These are phyloP conservation scores for Saccharomyces hybrid DNA, from an alignment of 1,139 yeast genomes.

Conservation along the genomic window DNA sequence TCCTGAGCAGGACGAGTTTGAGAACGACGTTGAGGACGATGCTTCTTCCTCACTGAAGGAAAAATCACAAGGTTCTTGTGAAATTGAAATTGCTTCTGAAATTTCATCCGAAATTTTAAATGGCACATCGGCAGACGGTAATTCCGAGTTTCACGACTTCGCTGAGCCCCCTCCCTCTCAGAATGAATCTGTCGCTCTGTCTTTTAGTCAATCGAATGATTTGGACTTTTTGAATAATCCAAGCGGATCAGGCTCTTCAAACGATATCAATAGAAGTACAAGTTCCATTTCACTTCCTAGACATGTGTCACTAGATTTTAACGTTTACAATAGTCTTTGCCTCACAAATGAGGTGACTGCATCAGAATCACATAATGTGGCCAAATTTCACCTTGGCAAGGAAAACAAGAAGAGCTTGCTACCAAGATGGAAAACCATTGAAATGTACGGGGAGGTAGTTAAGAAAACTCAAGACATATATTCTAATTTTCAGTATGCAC, in stretches of 20 bases:
- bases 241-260: neutral
- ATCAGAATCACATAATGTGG: neutral
- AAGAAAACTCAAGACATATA: conserved; percentile 78
- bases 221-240: neutral
- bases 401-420: conserved; percentile 40
- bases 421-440: conserved; percentile 80
- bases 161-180: neutral
- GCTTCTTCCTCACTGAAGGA: neutral
- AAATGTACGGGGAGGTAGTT: conserved; percentile 77
- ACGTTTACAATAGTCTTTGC: neutral
- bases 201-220: neutral
- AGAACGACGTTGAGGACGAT: neutral
- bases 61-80: neutral
- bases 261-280: neutral
- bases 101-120: neutral
- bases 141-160: neutral
- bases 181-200: neutral
- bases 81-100: neutral
- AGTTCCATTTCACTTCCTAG: conserved; percentile 22
- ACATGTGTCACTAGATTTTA: neutral
- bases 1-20: neutral
- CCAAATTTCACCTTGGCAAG: conserved; percentile 33
- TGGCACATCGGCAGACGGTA: neutral
- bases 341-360: neutral
- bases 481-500: conserved; percentile 82